phyloP scores from a whole-genome alignment of 163 green algal genomes.

The Coccomyxa subellipsoidea region DNA sequence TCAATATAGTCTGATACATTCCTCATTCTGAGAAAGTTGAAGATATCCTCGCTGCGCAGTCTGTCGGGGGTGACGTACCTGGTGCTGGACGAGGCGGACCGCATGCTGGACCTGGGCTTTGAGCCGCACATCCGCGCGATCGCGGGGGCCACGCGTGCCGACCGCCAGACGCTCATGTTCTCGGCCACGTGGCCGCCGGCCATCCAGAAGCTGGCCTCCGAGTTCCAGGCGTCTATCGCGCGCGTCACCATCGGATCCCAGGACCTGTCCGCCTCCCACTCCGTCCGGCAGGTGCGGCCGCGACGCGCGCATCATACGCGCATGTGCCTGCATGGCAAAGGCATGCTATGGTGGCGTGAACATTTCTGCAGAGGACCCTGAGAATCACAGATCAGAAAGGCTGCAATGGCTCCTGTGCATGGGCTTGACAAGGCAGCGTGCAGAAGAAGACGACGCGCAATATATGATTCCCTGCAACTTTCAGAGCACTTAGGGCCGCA shows the following conservation, averaged over 20 bases:
- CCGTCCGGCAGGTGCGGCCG: constrained; percentile 71
- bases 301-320: too few relatives aligned
- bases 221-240: constrained; percentile 75
- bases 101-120: constrained; percentile 95
- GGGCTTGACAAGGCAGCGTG: neutral
- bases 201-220: constrained; percentile 84
- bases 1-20: too few relatives aligned
- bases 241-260: constrained; percentile 83
- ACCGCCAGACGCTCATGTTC: constrained; percentile 93
- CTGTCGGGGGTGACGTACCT: constrained; percentile 74
- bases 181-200: constrained; percentile 86
- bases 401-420: too few relatives aligned
- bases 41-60: too few relatives aligned
- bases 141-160: constrained; percentile 50
- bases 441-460: too few relatives aligned
- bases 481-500: too few relatives aligned
- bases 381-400: too few relatives aligned
- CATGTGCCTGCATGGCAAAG: too few relatives aligned
- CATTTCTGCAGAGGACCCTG: too few relatives aligned
- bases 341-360: too few relatives aligned
- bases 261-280: constrained; percentile 87
- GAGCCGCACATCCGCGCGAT: constrained; percentile 72
- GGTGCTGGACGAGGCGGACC: constrained; percentile 94
- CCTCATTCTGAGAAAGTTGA: too few relatives aligned
- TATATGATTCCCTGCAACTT: too few relatives aligned